Percentiles rank a stretch among this genome's conserved stretches.
Conservation (phyloP, 192 early-diverging fungal genomes). For the Linnemannia zychae region DNA sequence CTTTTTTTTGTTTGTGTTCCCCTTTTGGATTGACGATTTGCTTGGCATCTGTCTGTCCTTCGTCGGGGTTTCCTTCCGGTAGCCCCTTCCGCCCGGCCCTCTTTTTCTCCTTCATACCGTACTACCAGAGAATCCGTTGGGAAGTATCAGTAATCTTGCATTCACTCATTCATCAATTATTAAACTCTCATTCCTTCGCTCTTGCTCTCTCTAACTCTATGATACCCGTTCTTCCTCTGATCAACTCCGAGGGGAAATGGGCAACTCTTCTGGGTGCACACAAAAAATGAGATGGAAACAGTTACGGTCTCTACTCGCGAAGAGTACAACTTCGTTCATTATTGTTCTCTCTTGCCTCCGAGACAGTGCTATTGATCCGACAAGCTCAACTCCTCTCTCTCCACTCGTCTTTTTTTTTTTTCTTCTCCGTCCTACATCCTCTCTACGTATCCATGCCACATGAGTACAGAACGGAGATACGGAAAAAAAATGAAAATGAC, state of each 20-base stretch:
- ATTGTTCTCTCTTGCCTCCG: neutral
- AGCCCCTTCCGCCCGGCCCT: neutral
- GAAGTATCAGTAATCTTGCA: neutral
- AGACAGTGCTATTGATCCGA: neutral
- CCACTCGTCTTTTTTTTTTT: no score
- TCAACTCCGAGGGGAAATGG: conserved; percentile 1
- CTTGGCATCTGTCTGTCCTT: neutral
- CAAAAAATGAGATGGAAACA: neutral
- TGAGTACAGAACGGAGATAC: neutral
- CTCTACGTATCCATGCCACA: neutral
- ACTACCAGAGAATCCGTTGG: no score
- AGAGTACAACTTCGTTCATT: neutral
- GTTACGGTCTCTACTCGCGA: neutral
- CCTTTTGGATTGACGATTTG: neutral
- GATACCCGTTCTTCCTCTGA: no score
- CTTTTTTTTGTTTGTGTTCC: neutral
- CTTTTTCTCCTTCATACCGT: neutral
- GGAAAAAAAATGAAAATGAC: neutral
- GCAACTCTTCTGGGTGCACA: no score
- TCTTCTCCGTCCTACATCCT: neutral
- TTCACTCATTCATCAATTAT: neutral
- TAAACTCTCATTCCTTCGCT: neutral
- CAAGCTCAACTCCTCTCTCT: neutral
- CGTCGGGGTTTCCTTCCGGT: neutral
- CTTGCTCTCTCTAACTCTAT: no score